Percentiles rank a stretch among this genome's conserved stretches.
Conservation (phyloP, 2,329 filamentous ascomycete species). For the Verticillium alfalfae region DNA sequence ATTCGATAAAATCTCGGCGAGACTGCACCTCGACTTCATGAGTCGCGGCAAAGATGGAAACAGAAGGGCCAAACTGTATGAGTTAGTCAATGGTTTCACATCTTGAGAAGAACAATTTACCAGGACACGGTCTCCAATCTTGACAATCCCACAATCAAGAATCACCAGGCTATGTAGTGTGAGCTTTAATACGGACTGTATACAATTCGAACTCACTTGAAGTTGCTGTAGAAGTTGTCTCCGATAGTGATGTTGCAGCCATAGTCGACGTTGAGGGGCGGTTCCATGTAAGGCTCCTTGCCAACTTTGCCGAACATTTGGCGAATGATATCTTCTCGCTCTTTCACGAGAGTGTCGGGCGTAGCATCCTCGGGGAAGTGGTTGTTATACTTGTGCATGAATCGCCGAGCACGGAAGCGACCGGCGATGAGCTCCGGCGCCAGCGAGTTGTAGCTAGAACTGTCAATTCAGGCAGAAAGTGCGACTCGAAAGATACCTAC, state of each 20-base stretch:
- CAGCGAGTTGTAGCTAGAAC: slow-evolving; percentile 41
- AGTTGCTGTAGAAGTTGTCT: slow-evolving; percentile 58
- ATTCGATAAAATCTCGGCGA: slow-evolving; percentile 41
- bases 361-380: slow-evolving; percentile 44
- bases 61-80: slow-evolving; percentile 62
- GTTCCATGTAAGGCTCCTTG: slow-evolving; percentile 51
- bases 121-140: slow-evolving; percentile 64
- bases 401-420: slow-evolving; percentile 47
- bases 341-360: slow-evolving; percentile 27
- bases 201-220: slow-evolving; percentile 28
- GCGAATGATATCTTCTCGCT: slow-evolving; percentile 38
- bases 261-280: slow-evolving; percentile 59
- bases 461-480: not conserved
- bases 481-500: slow-evolving; percentile 25
- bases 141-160: slow-evolving; percentile 67
- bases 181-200: not conserved
- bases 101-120: slow-evolving; percentile 60
- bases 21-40: slow-evolving; percentile 61
- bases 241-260: slow-evolving; percentile 61
- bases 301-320: slow-evolving; percentile 45
- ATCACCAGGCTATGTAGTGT: slow-evolving; percentile 44
- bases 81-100: slow-evolving; percentile 63
- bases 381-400: slow-evolving; percentile 54
- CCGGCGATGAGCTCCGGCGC: slow-evolving; percentile 41
- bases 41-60: slow-evolving; percentile 64